Evolutionary conservation across 2,329 filamentous ascomycete species (phyloP).

Genomic region (Sordariomycetes sp.): DNA sequence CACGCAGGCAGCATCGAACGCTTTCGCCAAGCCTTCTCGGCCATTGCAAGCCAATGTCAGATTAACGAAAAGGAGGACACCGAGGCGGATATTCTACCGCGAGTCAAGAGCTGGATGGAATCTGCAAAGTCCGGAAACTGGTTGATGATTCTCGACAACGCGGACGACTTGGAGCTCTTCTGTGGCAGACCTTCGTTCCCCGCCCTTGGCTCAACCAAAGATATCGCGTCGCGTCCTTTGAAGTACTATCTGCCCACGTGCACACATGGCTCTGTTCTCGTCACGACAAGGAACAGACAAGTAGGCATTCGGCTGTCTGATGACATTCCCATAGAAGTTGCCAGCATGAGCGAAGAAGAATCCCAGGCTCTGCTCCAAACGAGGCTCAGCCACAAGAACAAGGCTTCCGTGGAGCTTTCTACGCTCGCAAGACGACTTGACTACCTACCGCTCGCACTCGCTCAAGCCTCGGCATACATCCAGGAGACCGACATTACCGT

Average conservation of each 20-base stretch:
- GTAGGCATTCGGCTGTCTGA: conserved; percentile 13
- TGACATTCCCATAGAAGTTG: conserved; percentile 12
- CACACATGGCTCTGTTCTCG: conserved; percentile 16
- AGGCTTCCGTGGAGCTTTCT: background rate
- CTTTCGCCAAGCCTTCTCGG: conserved; percentile 15
- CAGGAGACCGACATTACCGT: conserved; percentile 15
- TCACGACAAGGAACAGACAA: conserved; percentile 24
- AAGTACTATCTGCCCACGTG: conserved; percentile 18
- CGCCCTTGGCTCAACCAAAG: background rate
- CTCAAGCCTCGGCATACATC: conserved; percentile 24
- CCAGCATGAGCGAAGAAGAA: conserved; percentile 16
- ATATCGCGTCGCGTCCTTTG: no score
- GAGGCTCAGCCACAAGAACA: conserved; percentile 6
- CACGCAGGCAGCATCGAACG: conserved; percentile 18
- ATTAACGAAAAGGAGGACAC: conserved; percentile 12
- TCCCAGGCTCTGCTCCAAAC: conserved; percentile 12
- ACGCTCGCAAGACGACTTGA: conserved; percentile 16
- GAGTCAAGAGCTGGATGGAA: conserved; percentile 18
- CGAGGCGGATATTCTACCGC: conserved; percentile 10
- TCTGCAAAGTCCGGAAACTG: conserved; percentile 8
- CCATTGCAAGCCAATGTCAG: conserved; percentile 14
- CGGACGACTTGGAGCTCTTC: conserved; percentile 8
- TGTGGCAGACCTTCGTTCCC: background rate
- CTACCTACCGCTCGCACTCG: conserved; percentile 21
- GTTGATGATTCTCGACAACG: conserved; percentile 10